phyloP scores from a whole-genome alignment of 352 stramenopile species.

The Globisporangium nodosum region DNA sequence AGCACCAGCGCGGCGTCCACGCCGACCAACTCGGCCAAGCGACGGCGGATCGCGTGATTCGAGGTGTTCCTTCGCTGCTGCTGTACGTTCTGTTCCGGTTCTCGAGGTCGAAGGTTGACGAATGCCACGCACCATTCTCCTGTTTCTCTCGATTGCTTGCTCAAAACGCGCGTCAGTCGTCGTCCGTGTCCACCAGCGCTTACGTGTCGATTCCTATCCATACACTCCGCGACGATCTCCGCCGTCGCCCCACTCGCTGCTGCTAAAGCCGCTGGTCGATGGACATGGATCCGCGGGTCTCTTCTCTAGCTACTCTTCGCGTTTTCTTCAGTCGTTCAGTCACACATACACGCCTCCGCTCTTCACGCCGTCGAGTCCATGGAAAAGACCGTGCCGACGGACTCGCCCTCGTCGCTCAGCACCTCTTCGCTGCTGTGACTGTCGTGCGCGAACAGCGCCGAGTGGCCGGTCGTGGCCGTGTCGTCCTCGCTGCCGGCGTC shows the following conservation, averaged over 20 bases:
- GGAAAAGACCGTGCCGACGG: constrained; percentile 8
- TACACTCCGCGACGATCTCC: no score
- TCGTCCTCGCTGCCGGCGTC: constrained; percentile 59
- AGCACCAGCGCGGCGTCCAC: constrained; percentile 20
- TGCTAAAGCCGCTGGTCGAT: no score
- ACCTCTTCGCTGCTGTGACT: constrained; percentile 49
- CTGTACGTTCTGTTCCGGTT: neutral
- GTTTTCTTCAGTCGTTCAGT: no score
- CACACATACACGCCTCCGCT: no score
- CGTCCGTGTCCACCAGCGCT: neutral
- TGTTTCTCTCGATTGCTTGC: neutral
- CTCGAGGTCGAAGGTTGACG: neutral
- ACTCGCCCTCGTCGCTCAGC: constrained; percentile 51
- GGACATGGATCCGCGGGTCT: no score
- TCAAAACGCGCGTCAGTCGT: neutral
- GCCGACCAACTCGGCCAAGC: constrained; percentile 15
- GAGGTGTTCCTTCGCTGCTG: neutral
- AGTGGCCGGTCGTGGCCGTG: constrained; percentile 14
- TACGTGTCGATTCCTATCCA: no score
- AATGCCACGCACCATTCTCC: neutral
- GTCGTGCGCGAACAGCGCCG: constrained; percentile 40
- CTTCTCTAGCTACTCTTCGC: no score
- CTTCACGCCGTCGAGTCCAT: constrained; percentile 6
- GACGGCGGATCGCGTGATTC: constrained; percentile 11
- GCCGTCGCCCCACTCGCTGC: no score